phyloP scores from a whole-genome alignment of 192 early-diverging fungal species.

The Linnemannia elongata region DNA sequence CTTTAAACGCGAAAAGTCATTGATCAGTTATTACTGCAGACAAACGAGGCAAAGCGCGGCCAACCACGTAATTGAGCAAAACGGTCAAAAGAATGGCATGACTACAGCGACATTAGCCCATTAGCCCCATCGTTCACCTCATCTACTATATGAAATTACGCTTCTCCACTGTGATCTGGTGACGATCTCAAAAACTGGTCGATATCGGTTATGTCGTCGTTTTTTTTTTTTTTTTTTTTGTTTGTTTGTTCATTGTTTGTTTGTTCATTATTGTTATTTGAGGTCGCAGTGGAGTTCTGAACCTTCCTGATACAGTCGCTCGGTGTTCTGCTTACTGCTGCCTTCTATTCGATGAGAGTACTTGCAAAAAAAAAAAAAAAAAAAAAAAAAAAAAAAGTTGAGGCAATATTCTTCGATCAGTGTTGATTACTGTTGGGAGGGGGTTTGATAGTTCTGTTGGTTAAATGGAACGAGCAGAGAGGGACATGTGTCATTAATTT shows the following conservation, averaged over 20 bases:
- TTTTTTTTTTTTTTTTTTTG: no score
- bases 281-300: neutral
- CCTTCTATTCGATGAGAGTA: neutral
- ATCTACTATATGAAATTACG: neutral
- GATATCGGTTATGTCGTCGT: neutral
- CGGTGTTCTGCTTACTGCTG: neutral
- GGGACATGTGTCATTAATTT: neutral
- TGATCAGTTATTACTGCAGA: no score
- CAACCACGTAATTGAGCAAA: no score
- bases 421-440: neutral
- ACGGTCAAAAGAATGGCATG: no score
- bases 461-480: neutral
- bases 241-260: neutral
- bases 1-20: no score
- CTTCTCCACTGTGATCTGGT: neutral
- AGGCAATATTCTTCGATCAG: neutral
- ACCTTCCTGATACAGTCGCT: constrained; percentile 9
- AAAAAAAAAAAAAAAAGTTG: neutral
- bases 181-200: neutral
- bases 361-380: neutral
- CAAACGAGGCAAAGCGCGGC: no score
- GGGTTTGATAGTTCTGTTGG: neutral
- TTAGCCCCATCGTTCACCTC: no score
- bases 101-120: no score
- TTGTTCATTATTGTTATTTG: neutral